Base-by-base conservation (phyloP, 1,284 basidiomycete species). In the Pascua guehoae region DNA sequence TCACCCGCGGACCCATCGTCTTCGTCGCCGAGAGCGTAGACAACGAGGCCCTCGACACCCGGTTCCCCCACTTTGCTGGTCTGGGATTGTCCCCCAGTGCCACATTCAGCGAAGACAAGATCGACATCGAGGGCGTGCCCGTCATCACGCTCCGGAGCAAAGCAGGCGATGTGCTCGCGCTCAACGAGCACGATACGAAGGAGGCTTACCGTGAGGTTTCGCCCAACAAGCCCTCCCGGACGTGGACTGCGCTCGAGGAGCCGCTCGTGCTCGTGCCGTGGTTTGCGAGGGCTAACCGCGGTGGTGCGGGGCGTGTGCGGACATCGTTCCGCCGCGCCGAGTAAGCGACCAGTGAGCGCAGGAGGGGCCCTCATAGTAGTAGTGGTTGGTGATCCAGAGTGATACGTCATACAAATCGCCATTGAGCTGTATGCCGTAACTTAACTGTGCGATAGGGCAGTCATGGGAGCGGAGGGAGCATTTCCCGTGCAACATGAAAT, bases 221-320 rank as follows among this genome's bases (percentile, higher is more conserved):
- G 12, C 32, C 12, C 5, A 47, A 53, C 5, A 37, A 16, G 37
- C 48, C 60, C 12, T 60, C 60, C 12, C 56, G 65, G 24, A 49
- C 17, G 10, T 55, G 48, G 54, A 56, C 41, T 4, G 47, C 32
- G 50, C 15, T 65, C 18, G 54, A 61, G 8, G 39, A 57, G 5
- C 46, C 49, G 39, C 16, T 72, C 15, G 61, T 38, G 18, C 58
- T 68, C 36, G 66, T 69, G 4, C 70, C 67, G 8, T 72, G 67
- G 66, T 70, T 69, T 48, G 67, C 69, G 12, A 64, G 70, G 16
- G 70, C 65, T 5, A 72, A 70, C 45, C 56, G 70, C 16, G 68
- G 69, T 14, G 69, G 69, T 2, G 53, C 43, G 7, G 65, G 67
- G 4, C 65, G 58, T 36, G 58, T 71, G 4, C 62, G 70, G 53